Evolutionary conservation across 23 red algal species (phyloP).

Genomic region (Gracilaria gracilis): DNA sequence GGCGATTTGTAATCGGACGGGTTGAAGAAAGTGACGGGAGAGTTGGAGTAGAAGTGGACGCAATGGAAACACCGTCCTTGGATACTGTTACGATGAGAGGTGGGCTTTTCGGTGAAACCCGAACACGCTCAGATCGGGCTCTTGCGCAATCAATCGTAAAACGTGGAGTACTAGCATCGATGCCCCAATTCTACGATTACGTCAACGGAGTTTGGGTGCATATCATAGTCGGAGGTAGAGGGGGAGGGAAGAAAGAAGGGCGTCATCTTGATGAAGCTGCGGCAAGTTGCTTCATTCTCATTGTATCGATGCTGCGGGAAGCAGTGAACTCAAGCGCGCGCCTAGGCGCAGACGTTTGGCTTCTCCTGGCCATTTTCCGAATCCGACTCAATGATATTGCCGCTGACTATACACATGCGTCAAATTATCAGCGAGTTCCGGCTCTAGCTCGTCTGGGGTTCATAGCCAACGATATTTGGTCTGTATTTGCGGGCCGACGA

Average conservation of each 20-base stretch:
- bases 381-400: conserved; percentile 45
- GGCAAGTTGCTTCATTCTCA: conserved; percentile 47
- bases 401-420: conserved; percentile 3
- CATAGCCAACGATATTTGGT: conserved; percentile 1
- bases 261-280: conserved; percentile 30
- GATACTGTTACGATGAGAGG: conserved; percentile 18
- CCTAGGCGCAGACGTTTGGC: conserved; percentile 46
- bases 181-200: conserved; percentile 45
- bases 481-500: conserved; percentile 15
- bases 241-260: conserved; percentile 16
- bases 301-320: conserved; percentile 14
- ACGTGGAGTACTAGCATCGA: conserved; percentile 5
- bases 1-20: conserved; percentile 40
- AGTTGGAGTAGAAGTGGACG: conserved; percentile 30
- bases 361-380: conserved; percentile 43
- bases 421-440: background rate
- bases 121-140: background rate
- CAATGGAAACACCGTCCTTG: conserved; percentile 24
- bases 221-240: conserved; percentile 4
- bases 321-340: background rate
- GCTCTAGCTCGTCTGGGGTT: background rate
- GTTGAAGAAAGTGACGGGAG: conserved; percentile 30
- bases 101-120: conserved; percentile 30
- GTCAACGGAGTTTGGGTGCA: conserved; percentile 34
- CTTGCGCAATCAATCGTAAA: conserved; percentile 13